Percentiles rank a stretch among this genome's conserved stretches.
Evolutionary conservation across 2,329 filamentous ascomycete species (phyloP).

Genomic region (Ceratocystiopsis minuta): DNA sequence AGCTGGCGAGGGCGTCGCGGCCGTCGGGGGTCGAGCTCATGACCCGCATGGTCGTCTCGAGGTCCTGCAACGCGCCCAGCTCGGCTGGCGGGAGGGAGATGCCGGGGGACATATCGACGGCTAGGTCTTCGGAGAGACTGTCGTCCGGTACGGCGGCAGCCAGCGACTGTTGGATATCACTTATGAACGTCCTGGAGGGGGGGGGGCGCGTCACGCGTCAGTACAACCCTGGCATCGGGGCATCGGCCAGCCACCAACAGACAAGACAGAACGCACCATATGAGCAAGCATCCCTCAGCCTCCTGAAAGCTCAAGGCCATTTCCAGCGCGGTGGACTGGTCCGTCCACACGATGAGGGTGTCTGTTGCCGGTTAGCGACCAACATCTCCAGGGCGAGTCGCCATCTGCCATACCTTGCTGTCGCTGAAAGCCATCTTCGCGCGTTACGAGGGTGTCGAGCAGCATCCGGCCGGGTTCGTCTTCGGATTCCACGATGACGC

Average conservation of each 20-base stretch:
- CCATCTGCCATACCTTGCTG: slow-evolving; percentile 57
- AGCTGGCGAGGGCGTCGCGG: slow-evolving; percentile 74
- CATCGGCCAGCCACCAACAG: too few species aligned
- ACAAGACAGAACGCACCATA: slow-evolving; percentile 47
- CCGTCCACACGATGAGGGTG: slow-evolving; percentile 96
- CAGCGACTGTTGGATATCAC: slow-evolving; percentile 62
- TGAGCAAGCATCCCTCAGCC: slow-evolving; percentile 76
- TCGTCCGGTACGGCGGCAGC: slow-evolving; percentile 43
- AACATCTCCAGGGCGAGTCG: slow-evolving; percentile 7
- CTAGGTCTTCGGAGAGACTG: slow-evolving; percentile 66
- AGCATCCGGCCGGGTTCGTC: slow-evolving; percentile 71
- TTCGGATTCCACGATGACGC: slow-evolving; percentile 83
- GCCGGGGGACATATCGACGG: slow-evolving; percentile 52
- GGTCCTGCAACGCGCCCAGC: slow-evolving; percentile 65
- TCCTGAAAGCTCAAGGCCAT: slow-evolving; percentile 99
- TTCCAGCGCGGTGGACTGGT: slow-evolving; percentile 63
- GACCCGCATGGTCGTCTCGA: slow-evolving; percentile 67
- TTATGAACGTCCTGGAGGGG: slow-evolving; percentile 72
- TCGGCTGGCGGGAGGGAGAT: slow-evolving; percentile 64
- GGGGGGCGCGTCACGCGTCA: too few species aligned
- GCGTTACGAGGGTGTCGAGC: slow-evolving; percentile 75
- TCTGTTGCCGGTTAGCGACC: slow-evolving; percentile 31
- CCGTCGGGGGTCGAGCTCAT: slow-evolving; percentile 58
- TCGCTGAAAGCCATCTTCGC: slow-evolving; percentile 94
- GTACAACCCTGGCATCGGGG: too few species aligned